Percentiles rank a stretch among this genome's conserved stretches.
phyloP scores from a whole-genome alignment of 495 filamentous ascomycete genomes.

The Tuber aestivum region DNA sequence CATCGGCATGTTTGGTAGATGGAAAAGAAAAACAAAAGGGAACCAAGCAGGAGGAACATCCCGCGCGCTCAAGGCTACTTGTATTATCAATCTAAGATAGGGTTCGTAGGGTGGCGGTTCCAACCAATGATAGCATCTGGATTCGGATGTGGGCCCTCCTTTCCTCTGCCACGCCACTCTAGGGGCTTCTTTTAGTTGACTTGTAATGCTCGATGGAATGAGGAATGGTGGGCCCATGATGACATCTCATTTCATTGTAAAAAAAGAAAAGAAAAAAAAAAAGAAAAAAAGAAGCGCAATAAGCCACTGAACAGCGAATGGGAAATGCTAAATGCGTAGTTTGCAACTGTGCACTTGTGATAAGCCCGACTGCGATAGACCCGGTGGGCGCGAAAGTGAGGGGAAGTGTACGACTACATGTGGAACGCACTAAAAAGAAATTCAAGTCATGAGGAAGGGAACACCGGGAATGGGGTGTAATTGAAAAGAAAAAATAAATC shows the following conservation, averaged over 20 bases:
- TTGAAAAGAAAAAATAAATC: neutral
- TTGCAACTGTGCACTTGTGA: neutral
- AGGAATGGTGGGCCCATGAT: neutral
- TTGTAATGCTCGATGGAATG: neutral
- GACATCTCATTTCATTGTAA: neutral
- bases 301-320: neutral
- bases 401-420: neutral
- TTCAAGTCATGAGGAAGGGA: neutral
- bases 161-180: neutral
- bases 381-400: neutral
- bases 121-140: neutral
- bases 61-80: neutral
- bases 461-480: too few relatives aligned
- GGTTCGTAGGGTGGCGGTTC: neutral
- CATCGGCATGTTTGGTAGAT: neutral
- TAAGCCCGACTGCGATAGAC: neutral
- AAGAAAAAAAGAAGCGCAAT: neutral
- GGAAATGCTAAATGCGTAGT: neutral
- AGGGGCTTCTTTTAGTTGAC: neutral
- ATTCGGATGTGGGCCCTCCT: neutral
- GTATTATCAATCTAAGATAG: neutral
- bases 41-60: neutral
- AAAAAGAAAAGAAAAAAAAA: neutral
- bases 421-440: neutral
- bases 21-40: neutral